Percentiles rank a stretch among this genome's conserved stretches.
Evolutionary conservation across 495 filamentous ascomycete species (phyloP).

Genomic region (Patellaria atrata): DNA sequence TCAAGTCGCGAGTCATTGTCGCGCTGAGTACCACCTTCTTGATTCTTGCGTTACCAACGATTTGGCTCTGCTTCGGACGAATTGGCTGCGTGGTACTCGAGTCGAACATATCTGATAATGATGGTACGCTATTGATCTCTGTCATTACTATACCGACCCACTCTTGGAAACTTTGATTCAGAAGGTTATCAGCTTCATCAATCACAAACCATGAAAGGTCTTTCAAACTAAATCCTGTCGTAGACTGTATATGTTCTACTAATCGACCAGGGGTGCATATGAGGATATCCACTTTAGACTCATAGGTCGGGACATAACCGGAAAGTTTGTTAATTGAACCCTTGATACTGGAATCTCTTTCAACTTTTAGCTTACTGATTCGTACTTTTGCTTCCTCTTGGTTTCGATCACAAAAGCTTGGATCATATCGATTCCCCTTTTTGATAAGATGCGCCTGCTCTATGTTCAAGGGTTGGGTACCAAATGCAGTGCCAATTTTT

Average conservation of each 20-base stretch:
- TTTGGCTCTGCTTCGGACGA: too few relatives aligned
- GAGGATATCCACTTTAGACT: constrained; percentile 70
- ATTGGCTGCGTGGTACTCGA: too few relatives aligned
- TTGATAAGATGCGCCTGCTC: constrained; percentile 59
- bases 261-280: constrained; percentile 87
- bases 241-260: constrained; percentile 77
- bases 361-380: constrained; percentile 24
- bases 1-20: constrained; percentile 83
- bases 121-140: constrained; percentile 37
- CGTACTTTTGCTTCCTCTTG: constrained; percentile 31
- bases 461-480: constrained; percentile 56
- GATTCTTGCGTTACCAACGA: constrained; percentile 28
- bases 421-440: constrained; percentile 45
- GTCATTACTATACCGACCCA: constrained; percentile 67
- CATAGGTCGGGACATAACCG: constrained; percentile 45
- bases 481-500: constrained; percentile 67
- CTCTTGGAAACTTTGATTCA: constrained; percentile 84
- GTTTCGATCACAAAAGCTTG: too few relatives aligned
- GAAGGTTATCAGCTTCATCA: constrained; percentile 85
- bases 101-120: too few relatives aligned
- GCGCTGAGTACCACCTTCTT: constrained; percentile 75
- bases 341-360: constrained; percentile 32
- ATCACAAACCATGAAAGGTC: constrained; percentile 75
- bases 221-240: constrained; percentile 60
- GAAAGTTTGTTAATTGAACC: constrained; percentile 32